Conservation (phyloP, 345 rosid species). For the Populus pruinosa region DNA sequence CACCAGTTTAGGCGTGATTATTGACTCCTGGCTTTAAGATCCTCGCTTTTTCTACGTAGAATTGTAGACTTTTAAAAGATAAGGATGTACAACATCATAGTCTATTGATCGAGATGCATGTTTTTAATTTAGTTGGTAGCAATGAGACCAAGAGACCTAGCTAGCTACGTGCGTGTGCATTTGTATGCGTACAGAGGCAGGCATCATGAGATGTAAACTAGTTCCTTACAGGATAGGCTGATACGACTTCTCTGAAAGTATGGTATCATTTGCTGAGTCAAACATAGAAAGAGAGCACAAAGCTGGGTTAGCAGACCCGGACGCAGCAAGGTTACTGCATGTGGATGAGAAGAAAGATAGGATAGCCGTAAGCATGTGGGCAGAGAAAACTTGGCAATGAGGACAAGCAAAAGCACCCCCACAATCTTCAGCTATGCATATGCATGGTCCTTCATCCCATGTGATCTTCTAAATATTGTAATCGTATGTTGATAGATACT, state of each 20-base stretch:
- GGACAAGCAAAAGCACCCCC: constrained; percentile 21
- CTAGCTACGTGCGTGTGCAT: no score
- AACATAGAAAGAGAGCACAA: not conserved
- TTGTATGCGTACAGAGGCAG: no score
- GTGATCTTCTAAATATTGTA: not conserved
- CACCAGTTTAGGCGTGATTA: constrained; percentile 16
- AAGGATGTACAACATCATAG: no score
- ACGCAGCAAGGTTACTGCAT: not conserved
- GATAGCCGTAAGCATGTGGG: constrained; percentile 21
- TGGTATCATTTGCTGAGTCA: constrained; percentile 14
- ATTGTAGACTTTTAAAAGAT: no score
- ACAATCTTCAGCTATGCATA: constrained; percentile 13
- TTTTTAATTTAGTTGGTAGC: no score
- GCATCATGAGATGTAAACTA: not conserved
- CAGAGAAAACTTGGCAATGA: constrained; percentile 8
- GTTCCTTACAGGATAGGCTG: not conserved
- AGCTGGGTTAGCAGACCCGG: not conserved
- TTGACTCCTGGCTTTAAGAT: not conserved
- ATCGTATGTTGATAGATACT: not conserved
- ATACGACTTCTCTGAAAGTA: not conserved
- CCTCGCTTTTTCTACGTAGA: no score
- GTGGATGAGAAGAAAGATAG: constrained; percentile 14
- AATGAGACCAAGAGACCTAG: no score
- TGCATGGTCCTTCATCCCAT: constrained; percentile 10
- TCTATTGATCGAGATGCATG: no score